Conservation (phyloP, 345 rosid species). For the Syzygium aromaticum region DNA sequence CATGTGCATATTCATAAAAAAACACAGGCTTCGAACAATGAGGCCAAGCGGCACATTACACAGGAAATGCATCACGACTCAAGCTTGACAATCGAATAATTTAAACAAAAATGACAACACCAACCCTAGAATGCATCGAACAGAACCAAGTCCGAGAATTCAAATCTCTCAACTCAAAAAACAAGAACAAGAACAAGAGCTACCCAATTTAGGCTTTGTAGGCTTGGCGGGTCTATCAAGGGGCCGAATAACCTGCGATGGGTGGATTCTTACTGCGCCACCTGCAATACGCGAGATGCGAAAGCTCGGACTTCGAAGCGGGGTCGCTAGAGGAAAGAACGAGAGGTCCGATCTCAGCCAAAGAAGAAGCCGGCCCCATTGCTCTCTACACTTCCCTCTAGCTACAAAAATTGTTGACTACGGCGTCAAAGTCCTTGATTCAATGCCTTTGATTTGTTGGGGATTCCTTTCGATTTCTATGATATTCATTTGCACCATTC, state of each 20-base stretch:
- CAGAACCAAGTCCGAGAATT: not conserved
- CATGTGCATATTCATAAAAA: not conserved
- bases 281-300: constrained; percentile 66
- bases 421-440: too few species aligned
- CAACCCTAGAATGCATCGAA: not conserved
- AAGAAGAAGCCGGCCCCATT: constrained; percentile 49
- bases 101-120: not conserved
- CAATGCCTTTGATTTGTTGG: too few species aligned
- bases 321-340: constrained; percentile 80
- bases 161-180: not conserved
- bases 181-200: not conserved
- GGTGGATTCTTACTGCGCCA: constrained; percentile 57
- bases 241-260: constrained; percentile 34
- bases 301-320: constrained; percentile 55
- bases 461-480: too few species aligned
- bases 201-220: constrained; percentile 51
- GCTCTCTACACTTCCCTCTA: not conserved
- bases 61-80: not conserved
- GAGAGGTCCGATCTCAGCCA: constrained; percentile 72
- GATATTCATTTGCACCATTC: too few species aligned
- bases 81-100: not conserved
- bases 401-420: too few species aligned
- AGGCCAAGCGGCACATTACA: not conserved
- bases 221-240: constrained; percentile 78
- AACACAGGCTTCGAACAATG: not conserved